A percentile compares a stretch with the other conserved stretches of the same genome.
These are phyloP conservation scores for Pseudogymnoascus destructans DNA, from an alignment of 2,329 filamentous ascomycete species.

Conservation along the genomic window DNA sequence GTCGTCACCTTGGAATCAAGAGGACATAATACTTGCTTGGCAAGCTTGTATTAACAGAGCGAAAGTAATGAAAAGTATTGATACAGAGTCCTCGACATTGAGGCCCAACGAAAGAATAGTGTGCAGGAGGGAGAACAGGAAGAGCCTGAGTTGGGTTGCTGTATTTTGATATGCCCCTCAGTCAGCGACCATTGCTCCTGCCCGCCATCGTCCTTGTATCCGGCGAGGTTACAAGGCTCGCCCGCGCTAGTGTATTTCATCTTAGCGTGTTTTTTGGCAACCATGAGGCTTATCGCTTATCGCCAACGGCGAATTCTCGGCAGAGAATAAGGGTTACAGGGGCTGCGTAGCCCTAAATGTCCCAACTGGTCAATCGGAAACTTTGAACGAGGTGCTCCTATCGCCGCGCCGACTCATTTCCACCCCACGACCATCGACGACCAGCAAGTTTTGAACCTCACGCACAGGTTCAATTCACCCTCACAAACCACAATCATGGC, in stretches of 20 bases:
- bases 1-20: neutral
- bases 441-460: conserved; percentile 20
- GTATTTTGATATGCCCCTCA: conserved; percentile 6
- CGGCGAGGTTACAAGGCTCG: conserved; percentile 1
- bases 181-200: conserved; percentile 2
- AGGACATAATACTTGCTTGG: conserved; percentile 3
- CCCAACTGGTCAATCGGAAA: neutral
- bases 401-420: conserved; percentile 8
- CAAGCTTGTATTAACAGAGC: conserved; percentile 4
- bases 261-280: neutral
- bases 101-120: neutral
- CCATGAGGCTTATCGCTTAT: conserved; percentile 1
- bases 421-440: conserved; percentile 21
- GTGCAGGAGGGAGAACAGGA: neutral
- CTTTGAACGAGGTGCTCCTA: conserved; percentile 1
- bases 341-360: conserved; percentile 8
- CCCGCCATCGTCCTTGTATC: conserved; percentile 2
- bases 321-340: conserved; percentile 10
- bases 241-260: conserved; percentile 8
- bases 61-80: neutral
- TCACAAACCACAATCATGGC: conserved; percentile 27
- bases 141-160: neutral
- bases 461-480: conserved; percentile 21
- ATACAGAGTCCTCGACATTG: neutral
- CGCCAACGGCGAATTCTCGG: conserved; percentile 6